Percentiles rank a stretch among this genome's conserved stretches.
Conservation (phyloP, 2,329 filamentous ascomycete genomes). For the Thielaviopsis ethacetica region DNA sequence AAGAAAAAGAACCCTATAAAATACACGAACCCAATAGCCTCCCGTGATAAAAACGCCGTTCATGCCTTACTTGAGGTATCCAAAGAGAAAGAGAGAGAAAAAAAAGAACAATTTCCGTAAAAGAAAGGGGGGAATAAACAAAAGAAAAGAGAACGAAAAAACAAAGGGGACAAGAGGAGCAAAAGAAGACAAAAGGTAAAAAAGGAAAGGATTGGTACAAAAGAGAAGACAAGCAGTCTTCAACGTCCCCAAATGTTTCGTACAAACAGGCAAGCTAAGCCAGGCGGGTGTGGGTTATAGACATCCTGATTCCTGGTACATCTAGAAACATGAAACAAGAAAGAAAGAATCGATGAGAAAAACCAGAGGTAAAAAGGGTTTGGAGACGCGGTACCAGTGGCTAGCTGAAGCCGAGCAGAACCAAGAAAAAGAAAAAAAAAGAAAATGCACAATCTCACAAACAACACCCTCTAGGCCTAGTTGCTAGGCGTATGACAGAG, state of each 20-base stretch:
- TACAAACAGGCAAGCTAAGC: neutral
- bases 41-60: constrained; percentile 14
- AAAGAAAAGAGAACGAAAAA: neutral
- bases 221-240: neutral
- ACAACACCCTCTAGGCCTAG: too few species aligned
- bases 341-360: too few species aligned
- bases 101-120: neutral
- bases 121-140: neutral
- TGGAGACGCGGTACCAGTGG: too few species aligned
- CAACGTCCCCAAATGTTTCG: neutral
- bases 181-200: neutral
- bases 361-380: too few species aligned
- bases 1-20: constrained; percentile 12
- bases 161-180: neutral
- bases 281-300: too few species aligned
- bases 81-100: neutral
- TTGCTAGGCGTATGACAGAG: too few species aligned
- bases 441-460: too few species aligned
- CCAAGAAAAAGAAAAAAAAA: too few species aligned
- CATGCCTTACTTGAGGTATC: constrained; percentile 1
- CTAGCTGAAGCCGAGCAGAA: too few species aligned
- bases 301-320: too few species aligned
- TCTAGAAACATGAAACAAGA: too few species aligned
- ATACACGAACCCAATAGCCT: constrained; percentile 6
- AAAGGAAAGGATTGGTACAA: neutral